Evolutionary conservation across 1,139 yeast species (phyloP).

Genomic region (Magnusiomyces clavatus): DNA sequence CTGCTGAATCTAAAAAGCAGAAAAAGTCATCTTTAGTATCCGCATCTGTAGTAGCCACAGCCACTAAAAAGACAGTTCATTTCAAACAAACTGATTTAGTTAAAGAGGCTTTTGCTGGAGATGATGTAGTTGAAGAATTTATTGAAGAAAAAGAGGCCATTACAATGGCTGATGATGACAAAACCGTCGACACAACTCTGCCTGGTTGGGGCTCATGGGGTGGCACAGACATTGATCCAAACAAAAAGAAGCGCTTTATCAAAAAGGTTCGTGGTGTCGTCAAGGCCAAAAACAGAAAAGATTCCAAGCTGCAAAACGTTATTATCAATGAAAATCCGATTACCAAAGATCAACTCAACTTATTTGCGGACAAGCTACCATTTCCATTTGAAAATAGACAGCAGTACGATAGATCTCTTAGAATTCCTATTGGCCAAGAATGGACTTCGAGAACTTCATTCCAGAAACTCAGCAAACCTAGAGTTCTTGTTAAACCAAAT

Average conservation of each 20-base stretch:
- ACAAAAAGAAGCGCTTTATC: conserved; percentile 44
- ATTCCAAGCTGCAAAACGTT: conserved; percentile 67
- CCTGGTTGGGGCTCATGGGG: conserved; percentile 80
- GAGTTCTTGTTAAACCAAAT: conserved; percentile 81
- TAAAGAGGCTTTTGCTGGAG: conserved; percentile 94
- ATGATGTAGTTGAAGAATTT: conserved; percentile 75
- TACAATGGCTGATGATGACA: conserved; percentile 76
- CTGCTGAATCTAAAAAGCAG: conserved; percentile 6
- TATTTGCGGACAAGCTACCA: conserved; percentile 66
- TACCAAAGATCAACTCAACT: conserved; percentile 67
- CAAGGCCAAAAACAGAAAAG: conserved; percentile 63
- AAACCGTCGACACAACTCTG: conserved; percentile 72
- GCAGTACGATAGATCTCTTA: conserved; percentile 86
- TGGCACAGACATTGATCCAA: conserved; percentile 32
- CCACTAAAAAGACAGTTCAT: conserved; percentile 29
- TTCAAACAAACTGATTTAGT: conserved; percentile 79
- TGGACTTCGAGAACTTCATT: conserved; percentile 88
- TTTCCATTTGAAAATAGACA: conserved; percentile 89
- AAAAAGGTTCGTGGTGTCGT: conserved; percentile 67
- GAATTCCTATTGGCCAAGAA: conserved; percentile 97
- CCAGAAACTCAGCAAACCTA: conserved; percentile 83
- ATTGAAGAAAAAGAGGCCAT: conserved; percentile 61
- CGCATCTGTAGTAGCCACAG: conserved; percentile 26
- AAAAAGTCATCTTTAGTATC: conserved; percentile 13
- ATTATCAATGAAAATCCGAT: conserved; percentile 83